These are phyloP conservation scores for Sphaerobolus stellatus DNA, from an alignment of 1,284 basidiomycete species.

Conservation along the genomic window DNA sequence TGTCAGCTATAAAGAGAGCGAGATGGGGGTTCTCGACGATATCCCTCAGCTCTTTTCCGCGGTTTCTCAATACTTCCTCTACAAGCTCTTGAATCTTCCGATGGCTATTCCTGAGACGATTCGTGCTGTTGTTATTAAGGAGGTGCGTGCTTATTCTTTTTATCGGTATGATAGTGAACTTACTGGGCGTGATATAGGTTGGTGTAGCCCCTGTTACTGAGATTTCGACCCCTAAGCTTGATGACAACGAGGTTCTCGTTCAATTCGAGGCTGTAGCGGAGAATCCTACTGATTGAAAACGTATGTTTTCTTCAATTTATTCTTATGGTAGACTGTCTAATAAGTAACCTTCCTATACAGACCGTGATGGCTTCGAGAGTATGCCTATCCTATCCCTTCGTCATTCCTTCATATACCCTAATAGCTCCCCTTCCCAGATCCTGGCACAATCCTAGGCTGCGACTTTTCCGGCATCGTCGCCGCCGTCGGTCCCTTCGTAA, in stretches of 20 bases:
- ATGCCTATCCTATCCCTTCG: neutral
- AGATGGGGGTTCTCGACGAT: too few species aligned
- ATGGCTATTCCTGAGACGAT: neutral
- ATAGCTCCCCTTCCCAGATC: neutral
- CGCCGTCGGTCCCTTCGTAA: slow-evolving; percentile 25
- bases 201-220: slow-evolving; percentile 28
- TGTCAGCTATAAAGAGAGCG: too few species aligned
- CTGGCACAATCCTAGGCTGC: slow-evolving; percentile 30
- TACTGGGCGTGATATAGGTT: too few species aligned
- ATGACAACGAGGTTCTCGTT: slow-evolving; percentile 23
- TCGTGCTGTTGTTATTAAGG: slow-evolving; percentile 7
- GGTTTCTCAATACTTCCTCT: too few species aligned
- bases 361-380: slow-evolving; percentile 20
- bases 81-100: too few species aligned
- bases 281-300: slow-evolving; percentile 26
- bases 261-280: slow-evolving; percentile 19
- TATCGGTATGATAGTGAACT: too few species aligned
- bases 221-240: slow-evolving; percentile 24
- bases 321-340: neutral
- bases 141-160: too few species aligned
- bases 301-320: slow-evolving; percentile 2
- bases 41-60: too few species aligned
- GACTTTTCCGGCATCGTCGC: slow-evolving; percentile 44
- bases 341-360: neutral
- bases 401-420: neutral